These are phyloP conservation scores for Fusarium falciforme DNA, from an alignment of 2,329 filamentous ascomycete species.

Conservation along the genomic window DNA sequence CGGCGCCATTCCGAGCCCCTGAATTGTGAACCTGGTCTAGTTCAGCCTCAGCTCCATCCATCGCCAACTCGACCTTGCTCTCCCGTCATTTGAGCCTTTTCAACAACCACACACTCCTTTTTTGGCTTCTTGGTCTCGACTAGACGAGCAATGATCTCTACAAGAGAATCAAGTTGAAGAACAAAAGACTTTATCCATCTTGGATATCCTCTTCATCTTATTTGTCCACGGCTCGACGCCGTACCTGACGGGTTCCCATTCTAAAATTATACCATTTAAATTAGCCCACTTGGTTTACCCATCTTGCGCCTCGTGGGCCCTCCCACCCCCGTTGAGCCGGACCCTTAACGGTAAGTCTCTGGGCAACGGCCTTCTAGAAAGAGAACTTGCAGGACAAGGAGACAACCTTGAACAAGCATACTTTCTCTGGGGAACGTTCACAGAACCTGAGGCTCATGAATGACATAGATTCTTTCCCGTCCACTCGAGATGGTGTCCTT, in stretches of 20 bases:
- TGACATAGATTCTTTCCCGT: conserved; percentile 1
- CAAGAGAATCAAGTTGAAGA: not conserved
- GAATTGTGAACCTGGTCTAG: conserved; percentile 19
- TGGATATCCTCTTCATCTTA: not conserved
- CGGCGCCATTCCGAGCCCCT: conserved; percentile 33
- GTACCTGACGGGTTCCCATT: not conserved
- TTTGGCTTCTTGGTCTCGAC: not conserved
- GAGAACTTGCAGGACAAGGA: conserved; percentile 21
- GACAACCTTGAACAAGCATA: not conserved
- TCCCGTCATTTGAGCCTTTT: not conserved
- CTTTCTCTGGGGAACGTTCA: not conserved
- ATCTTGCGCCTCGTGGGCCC: conserved; percentile 30
- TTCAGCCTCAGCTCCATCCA: conserved; percentile 8
- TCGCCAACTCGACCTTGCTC: not conserved
- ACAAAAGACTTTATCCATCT: not conserved
- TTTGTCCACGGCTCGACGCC: not conserved
- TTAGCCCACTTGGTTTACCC: conserved; percentile 26
- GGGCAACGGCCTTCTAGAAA: conserved; percentile 34
- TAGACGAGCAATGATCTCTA: conserved; percentile 6
- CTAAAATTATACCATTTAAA: conserved; percentile 38
- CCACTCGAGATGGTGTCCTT: conserved; percentile 65
- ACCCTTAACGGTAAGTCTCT: conserved; percentile 33
- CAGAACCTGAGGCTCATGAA: conserved; percentile 25
- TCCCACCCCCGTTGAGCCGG: conserved; percentile 25
- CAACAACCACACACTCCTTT: not conserved